Evolutionary conservation across 352 stramenopile species (phyloP), one percentile per base, ranked within the genome.

Genomic region (Phytopythium montanum): DNA sequence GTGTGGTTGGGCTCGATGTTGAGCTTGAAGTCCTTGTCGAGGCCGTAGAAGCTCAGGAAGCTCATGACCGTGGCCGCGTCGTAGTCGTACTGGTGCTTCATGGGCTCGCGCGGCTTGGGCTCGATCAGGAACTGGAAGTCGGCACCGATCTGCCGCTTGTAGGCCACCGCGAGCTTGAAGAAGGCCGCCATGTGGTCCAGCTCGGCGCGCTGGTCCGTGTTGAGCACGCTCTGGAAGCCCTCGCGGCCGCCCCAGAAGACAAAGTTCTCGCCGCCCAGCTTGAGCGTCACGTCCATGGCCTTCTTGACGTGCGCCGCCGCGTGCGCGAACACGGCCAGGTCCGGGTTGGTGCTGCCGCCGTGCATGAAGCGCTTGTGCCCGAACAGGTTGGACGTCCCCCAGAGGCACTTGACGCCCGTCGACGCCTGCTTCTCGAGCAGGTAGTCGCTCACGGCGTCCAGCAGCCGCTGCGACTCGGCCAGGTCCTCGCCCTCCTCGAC

Each of bases 1-100:
- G 83, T 93, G 73, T 96, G 88, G 64, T 95, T 95, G 23, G 86
- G 83, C 69, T 95, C 86, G 59, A 96, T 91, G 70, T 96, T 95
- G 48, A 96, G 66, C 66, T 94, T 91, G 68, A 96, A 95, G 56
- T 96, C 69, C 33, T 88, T 69, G 26, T 88, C 66, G 21, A 96
- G 68, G 6, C 71, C 76, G 64, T 96, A 90, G 49, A 60, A 71
- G 57, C 85, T 69, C 39, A 96, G 69, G 66, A 96, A 96, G n/a
- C 81, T 75, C 36, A 96, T 87, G 33, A 87, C 74, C 4, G 86
- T 94, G 28, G 88, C 80, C 9, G 85, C 85, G 58, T 96, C 86
- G 64, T 93, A 95, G 73, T 95, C 86, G 75, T 96, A 96, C 71
- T 95, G 85, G 68, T 95, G 88, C 69, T 94, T 94, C 61, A 78